Conservation (phyloP, 202 grass and related monocot genomes). For the Carex sylvatica region DNA sequence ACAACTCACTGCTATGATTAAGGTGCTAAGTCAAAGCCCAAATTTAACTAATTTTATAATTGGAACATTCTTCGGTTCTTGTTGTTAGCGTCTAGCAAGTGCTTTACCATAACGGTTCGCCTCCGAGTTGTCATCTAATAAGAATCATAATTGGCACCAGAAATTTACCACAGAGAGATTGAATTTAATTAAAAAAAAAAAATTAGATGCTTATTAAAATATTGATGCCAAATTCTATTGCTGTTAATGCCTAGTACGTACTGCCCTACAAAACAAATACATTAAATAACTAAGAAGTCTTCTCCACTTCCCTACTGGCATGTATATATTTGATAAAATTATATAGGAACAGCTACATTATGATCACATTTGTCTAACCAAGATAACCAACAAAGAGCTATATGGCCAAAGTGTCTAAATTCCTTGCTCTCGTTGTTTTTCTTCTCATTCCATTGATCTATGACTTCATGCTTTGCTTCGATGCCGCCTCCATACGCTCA, state of each 20-base stretch:
- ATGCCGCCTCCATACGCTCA: not conserved
- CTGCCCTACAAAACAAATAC: not conserved
- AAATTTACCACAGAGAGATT: not conserved
- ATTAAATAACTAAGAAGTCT: constrained; percentile 16
- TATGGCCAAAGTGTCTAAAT: constrained; percentile 19
- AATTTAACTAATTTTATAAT: too few species aligned
- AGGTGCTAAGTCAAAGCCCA: too few species aligned
- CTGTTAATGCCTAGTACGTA: not conserved
- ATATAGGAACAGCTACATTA: not conserved
- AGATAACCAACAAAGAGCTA: not conserved
- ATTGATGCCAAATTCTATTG: not conserved
- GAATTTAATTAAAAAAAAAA: too few species aligned
- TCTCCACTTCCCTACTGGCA: not conserved
- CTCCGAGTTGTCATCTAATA: too few species aligned
- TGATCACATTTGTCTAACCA: not conserved
- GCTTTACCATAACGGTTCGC: too few species aligned
- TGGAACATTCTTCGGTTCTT: too few species aligned
- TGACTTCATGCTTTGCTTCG: not conserved
- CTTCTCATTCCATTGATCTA: constrained; percentile 20
- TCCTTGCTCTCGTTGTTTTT: not conserved
- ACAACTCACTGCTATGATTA: too few species aligned
- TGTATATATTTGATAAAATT: not conserved
- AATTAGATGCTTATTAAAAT: not conserved
- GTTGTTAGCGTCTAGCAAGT: too few species aligned
- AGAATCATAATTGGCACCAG: too few species aligned